Base-by-base conservation (phyloP, 2,329 filamentous ascomycete species). In the Periconia digitata region DNA sequence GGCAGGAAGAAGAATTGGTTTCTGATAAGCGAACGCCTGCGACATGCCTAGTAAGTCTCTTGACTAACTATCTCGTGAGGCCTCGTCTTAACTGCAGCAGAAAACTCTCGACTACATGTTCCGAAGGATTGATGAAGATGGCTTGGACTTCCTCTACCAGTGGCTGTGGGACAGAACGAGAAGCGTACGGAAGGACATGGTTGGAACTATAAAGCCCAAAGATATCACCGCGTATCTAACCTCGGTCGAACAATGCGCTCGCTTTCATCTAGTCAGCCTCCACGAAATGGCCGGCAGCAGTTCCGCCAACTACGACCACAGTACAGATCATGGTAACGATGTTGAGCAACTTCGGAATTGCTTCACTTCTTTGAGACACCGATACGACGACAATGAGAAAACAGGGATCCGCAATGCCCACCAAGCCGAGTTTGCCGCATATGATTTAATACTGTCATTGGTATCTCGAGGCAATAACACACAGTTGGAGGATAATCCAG, bases 131-230 rank as follows among this genome's bases (percentile, higher is more conserved):
- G 68, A 85, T 46, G 74, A 73, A 35, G 76, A 80, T 22, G 74
- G 79, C 16, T 60, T 69, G 32, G 54, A 60, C 20, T 63, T 59
- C n/a, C 76, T 84, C 12, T 81, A 85, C 58, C 78, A 79, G 51
- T 86, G 85, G 63, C 76, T 86, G 21, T 86, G 84, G 84, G 83
- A 86, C 61, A 77, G 84, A 16, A 85, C 83, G 27, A 76, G 84
- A 40, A 83, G 81, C 5, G 79, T 86, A 49, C 78, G 84, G 35
- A 86, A 85, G 59, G 84, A 86, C 17, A 62, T 82, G 85, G 43
- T 82, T 81, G 17, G 82, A 85, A 63, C 79, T 82, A 58, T 70
- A 7, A 79, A 78, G 51, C 54, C 47, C n/a, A 37, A 58, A n/a
- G 79, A 85, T 59, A 75, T 85, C 29, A 68, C 72, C 40, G 75